Base-by-base conservation (phyloP, 2,329 filamentous ascomycete genomes). In the Coccinonectria pachysandricola region DNA sequence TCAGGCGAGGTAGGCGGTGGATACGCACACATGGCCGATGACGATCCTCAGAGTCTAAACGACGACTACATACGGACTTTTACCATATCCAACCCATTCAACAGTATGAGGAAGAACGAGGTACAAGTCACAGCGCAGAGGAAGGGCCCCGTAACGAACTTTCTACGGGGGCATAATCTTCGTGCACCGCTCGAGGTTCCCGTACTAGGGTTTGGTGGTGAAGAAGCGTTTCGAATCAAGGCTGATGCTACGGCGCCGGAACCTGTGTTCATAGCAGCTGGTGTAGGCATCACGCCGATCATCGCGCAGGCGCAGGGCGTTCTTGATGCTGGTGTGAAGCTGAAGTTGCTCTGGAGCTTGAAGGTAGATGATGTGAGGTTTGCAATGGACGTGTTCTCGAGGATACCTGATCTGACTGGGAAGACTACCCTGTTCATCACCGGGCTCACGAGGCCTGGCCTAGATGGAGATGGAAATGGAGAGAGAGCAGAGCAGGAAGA, bases 31-130 rank as follows among this genome's bases (percentile, higher is more conserved):
- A 93, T 93, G 85, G 64, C 75, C 3, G 77, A 92, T 36, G 73
- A 80, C 31, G 83, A 92, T 39, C 85, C 85, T 5, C 66, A 67
- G 37, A 81, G 75, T 40, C 51, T 93, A 10, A 94, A 93, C 42
- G 85, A 93, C 47, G 84, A 94, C 48, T 87, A 74, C 35, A 62
- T 91, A 4, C 64, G 85, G 15, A 92, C 84, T 0, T 93, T 93
- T 45, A 93, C 85, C 2, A 67, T 93, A 0, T 82, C 79, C 2
- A 82, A 68, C 3, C 53, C 59, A 2, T 19, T 10, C 7, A 10
- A 19, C 17, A 7, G 7, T 7, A 36, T 26, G 26, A 50, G 37
- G 24, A 26, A 22, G 1, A 50, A 39, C 30, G 64, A 75, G 42
- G 66, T 91, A 30, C 75, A 87, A 40, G 77, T 92, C 35, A 88